Evolutionary conservation across 805 yeast species (phyloP), one percentile per base, ranked within the genome.

Genomic region (Yarrowia keelungensis): DNA sequence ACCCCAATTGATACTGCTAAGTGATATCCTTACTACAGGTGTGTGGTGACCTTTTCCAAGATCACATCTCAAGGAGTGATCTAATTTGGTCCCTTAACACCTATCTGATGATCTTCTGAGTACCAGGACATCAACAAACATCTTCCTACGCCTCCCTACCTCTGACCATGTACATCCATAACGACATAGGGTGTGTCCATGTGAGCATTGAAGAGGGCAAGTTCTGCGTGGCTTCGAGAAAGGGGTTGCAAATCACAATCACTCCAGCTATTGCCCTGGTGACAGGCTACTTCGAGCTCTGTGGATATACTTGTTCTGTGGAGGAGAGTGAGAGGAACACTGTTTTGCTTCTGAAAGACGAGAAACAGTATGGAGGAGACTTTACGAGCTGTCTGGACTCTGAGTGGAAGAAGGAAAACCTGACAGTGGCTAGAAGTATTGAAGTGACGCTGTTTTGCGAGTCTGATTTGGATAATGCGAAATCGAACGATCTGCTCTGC

Each of bases 361-460:
- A 42, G 14, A 45, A 59, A 8, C 51, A 43, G 42, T 59, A 32
- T 11, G 65, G 65, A 16, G 65, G 65, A 10, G 65, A 59, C 32
- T 59, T 59, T 11, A 45, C 42, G 14, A 59, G 51, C 10, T 45
- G 65, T 35, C 16, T 59, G 16, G 46, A 45, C 8, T 2, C 16
- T 2, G 35, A 59, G 8, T 59, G 50, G 50, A 59, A 32, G 42
- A 16, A 14, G 5, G 41, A 35, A 5, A 3, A 59, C 2, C 16
- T 59, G 14, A 45, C 35, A 2, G 51, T 35, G 19, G 35, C n/a
- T 7, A n/a, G 12, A 12, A 3, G 32, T 16, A 35, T 59, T 16
- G 39, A 59, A 16, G 65, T 56, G 64, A 32, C 64, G 2, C 8
- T 56, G 10, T 56, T 56, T 16, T 41, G 64, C 10, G 64, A 42